Percentiles rank a stretch among this genome's conserved stretches.
Conservation (phyloP, 148 eudicot species). For the Arctostaphylos glauca region DNA sequence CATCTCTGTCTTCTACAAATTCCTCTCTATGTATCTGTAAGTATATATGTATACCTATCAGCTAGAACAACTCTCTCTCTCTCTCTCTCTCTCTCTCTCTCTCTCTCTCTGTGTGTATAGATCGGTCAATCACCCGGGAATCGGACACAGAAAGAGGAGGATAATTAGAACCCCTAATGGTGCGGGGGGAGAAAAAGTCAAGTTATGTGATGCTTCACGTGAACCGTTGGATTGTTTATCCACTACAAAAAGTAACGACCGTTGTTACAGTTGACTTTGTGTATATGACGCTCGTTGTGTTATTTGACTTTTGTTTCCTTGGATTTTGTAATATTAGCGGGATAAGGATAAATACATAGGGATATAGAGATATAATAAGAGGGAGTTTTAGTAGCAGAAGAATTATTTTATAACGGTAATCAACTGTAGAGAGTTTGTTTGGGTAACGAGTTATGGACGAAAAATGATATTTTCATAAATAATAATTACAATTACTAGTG, state of each 20-base stretch:
- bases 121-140: neutral
- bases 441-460: too few relatives aligned
- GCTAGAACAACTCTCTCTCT: neutral
- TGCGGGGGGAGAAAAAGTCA: neutral
- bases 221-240: neutral
- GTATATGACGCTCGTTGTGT: neutral
- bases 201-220: neutral
- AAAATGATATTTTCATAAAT: too few relatives aligned
- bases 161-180: neutral
- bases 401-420: too few relatives aligned
- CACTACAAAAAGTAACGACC: neutral
- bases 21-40: neutral
- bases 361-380: too few relatives aligned
- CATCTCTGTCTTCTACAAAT: constrained; percentile 22
- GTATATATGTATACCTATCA: neutral
- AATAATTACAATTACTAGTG: too few relatives aligned
- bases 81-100: neutral
- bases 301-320: too few relatives aligned
- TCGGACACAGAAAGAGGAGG: neutral
- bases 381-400: too few relatives aligned
- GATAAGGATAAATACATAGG: too few relatives aligned
- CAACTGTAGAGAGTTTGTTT: too few relatives aligned
- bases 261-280: neutral
- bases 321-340: too few relatives aligned
- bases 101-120: neutral